Base-by-base conservation (phyloP, 2,329 filamentous ascomycete genomes). In the Monosporascus sp. region DNA sequence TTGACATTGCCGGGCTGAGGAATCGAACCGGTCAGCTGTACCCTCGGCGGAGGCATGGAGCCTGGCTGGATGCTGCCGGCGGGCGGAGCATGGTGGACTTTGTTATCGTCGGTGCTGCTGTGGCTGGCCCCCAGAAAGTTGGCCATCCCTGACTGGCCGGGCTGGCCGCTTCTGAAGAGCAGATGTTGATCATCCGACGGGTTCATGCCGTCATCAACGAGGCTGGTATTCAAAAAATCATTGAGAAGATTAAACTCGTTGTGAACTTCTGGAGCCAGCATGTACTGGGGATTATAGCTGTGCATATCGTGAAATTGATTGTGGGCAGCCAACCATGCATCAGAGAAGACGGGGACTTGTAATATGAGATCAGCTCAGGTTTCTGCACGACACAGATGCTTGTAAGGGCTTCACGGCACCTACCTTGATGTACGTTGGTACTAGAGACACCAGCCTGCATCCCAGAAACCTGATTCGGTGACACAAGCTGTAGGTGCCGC, bases 181-280 rank as follows among this genome's bases (percentile, higher is more conserved):
- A 72, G 67, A 61, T 68, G 74, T 58, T 82, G 77, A 59, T 91
- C 88, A 56, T 90, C 85, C 37, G 85, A 81, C 52, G 87, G 84
- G 54, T 87, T 79, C 50, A 84, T 84, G 56, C 83, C 84, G 69
- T 96, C 92, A 73, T 97, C 92, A 59, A 97, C 81, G 52, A 97
- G 76, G 68, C 90, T 96, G 61, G 86, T 95, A 71, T 92, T 94
- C 56, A 99, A 81, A 68, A 97, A 97, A 71, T 99, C 93, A 76
- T 95, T 96, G 67, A 99, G 84, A 50, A 97, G 77, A 68, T 97
- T 96, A 71, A 96, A 97, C 76, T 99, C 94, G 74, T 94, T 94
- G 56, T 89, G 92, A 63, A 97, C 89, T 73, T 99, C 94, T 58
- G 91, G 89, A 49, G 78, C 75, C 74, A 97, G 95, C 87, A 96